These are phyloP conservation scores for Saraca asoca DNA, from an alignment of 331 rosid species.

Conservation along the genomic window DNA sequence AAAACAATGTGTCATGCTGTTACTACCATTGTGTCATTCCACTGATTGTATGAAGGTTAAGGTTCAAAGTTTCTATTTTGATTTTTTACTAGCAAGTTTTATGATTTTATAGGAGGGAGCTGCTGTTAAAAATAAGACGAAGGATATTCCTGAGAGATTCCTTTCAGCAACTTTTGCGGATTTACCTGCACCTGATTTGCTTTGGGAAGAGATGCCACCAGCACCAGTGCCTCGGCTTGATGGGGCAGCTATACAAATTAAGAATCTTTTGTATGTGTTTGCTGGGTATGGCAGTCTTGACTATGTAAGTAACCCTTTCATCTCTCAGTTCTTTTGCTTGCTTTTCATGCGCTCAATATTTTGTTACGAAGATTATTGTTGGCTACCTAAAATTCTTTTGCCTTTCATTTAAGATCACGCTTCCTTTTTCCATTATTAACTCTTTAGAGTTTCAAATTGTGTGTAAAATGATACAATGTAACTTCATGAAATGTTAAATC, in stretches of 20 bases:
- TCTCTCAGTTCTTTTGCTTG: neutral
- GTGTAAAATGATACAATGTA: too few species aligned
- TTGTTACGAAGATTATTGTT: neutral
- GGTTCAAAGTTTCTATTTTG: too few species aligned
- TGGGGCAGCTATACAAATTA: conserved; percentile 73
- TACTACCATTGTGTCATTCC: too few species aligned
- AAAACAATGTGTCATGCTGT: too few species aligned
- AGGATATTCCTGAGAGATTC: conserved; percentile 37
- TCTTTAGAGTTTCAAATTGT: neutral
- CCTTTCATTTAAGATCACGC: too few species aligned
- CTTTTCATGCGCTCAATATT: neutral
- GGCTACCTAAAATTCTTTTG: neutral
- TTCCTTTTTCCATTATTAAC: neutral
- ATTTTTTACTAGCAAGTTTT: neutral
- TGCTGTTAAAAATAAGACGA: conserved; percentile 13
- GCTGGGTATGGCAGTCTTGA: conserved; percentile 76
- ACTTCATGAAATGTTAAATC: too few species aligned
- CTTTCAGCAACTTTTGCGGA: conserved; percentile 72
- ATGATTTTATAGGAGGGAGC: conserved; percentile 38
- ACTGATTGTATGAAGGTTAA: too few species aligned
- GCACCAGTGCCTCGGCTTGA: conserved; percentile 90
- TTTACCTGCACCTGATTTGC: conserved; percentile 71
- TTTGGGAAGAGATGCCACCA: conserved; percentile 77
- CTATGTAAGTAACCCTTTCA: conserved; percentile 51
- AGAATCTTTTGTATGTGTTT: conserved; percentile 66